phyloP scores from a whole-genome alignment of 1,139 yeast species.

The Saccharomycopsis hybrid region DNA sequence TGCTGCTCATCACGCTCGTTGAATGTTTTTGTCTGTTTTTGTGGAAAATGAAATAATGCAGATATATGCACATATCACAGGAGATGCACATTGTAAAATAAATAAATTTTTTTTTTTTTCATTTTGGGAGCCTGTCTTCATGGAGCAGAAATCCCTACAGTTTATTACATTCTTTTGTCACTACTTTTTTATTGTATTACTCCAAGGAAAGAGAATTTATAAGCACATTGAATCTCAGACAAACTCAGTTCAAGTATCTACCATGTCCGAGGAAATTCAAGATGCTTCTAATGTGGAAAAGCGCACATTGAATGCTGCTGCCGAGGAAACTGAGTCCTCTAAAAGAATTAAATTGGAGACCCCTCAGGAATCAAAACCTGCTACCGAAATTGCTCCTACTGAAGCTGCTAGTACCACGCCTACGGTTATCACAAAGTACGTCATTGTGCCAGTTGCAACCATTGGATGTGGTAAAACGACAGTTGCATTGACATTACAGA shows the following conservation, averaged over 20 bases:
- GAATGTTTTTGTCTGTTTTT: too few relatives aligned
- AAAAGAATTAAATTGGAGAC: neutral
- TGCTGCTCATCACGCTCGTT: too few relatives aligned
- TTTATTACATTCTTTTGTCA: too few relatives aligned
- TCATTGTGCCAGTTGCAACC: constrained; percentile 78
- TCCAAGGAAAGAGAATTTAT: neutral
- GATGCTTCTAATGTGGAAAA: neutral
- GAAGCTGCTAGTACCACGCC: neutral
- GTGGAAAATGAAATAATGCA: too few relatives aligned
- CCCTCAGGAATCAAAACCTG: neutral
- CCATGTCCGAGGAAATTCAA: neutral
- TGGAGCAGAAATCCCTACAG: too few relatives aligned
- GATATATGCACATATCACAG: too few relatives aligned
- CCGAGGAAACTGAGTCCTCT: neutral
- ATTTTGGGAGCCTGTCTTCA: too few relatives aligned
- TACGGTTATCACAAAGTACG: constrained; percentile 38
- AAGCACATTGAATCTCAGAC: neutral
- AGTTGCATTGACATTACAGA: constrained; percentile 51
- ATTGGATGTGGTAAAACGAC: constrained; percentile 97
- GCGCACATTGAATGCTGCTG: neutral
- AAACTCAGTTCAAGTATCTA: neutral
- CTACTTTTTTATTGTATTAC: too few relatives aligned
- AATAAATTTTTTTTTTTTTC: too few relatives aligned
- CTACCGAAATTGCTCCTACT: too few relatives aligned
- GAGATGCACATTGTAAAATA: too few relatives aligned